Evolutionary conservation across 2,329 filamentous ascomycete genomes (phyloP).

Genomic region (Paecilomyces sp.): DNA sequence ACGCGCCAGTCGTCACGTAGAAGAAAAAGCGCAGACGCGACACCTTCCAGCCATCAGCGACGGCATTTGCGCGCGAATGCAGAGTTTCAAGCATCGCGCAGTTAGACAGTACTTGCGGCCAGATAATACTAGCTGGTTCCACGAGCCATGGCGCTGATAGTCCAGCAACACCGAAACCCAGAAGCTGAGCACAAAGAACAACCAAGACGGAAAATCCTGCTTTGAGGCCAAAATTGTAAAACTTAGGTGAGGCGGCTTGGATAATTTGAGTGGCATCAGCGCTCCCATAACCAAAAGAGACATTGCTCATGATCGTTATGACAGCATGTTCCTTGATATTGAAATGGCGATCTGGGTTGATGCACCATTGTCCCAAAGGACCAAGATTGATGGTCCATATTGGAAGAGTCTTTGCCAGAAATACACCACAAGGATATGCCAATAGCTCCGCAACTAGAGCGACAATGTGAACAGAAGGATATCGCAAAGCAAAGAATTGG

Average conservation of each 20-base stretch:
- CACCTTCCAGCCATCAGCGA: constrained; percentile 32
- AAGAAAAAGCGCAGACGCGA: constrained; percentile 32
- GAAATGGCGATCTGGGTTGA: constrained; percentile 39
- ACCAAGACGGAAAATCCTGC: constrained; percentile 32
- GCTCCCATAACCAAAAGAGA: constrained; percentile 40
- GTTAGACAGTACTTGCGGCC: constrained; percentile 33
- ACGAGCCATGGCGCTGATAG: constrained; percentile 30
- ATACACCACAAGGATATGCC: constrained; percentile 35
- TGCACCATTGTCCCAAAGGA: constrained; percentile 8
- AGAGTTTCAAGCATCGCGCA: constrained; percentile 31
- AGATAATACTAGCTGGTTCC: constrained; percentile 32
- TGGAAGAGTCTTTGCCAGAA: constrained; percentile 32
- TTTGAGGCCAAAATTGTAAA: constrained; percentile 36
- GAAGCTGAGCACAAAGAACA: constrained; percentile 31
- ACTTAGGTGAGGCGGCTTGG: constrained; percentile 29
- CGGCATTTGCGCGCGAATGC: constrained; percentile 29
- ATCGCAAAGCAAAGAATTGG: constrained; percentile 40
- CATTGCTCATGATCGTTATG: constrained; percentile 43
- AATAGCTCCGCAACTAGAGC: constrained; percentile 39
- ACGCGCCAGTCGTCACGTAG: constrained; percentile 20
- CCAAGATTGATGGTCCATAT: constrained; percentile 19
- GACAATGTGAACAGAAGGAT: constrained; percentile 38
- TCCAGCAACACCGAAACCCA: constrained; percentile 35
- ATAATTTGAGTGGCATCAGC: constrained; percentile 42
- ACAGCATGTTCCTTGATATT: constrained; percentile 43